phyloP scores from a whole-genome alignment of 2,329 filamentous ascomycete species.

The Shiraia sp. region DNA sequence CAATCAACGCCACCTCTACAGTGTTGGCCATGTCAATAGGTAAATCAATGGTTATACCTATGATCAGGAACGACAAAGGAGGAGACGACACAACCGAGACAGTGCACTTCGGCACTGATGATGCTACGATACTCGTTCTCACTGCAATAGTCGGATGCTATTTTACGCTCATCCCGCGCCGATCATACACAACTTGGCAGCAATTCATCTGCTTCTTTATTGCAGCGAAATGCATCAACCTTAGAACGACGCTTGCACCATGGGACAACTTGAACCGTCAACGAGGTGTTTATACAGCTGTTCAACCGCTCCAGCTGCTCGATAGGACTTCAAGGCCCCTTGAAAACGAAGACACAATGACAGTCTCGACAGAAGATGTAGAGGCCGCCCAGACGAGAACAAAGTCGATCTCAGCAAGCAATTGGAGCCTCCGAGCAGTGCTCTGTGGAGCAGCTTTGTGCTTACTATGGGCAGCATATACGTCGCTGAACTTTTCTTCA shows the following conservation, averaged over 20 bases:
- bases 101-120: neutral
- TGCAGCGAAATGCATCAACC: conserved; percentile 10
- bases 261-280: neutral
- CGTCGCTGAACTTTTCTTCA: conserved; percentile 19
- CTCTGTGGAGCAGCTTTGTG: conserved; percentile 2
- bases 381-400: neutral
- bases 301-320: neutral
- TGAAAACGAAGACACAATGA: conserved; percentile 7
- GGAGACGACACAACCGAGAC: neutral
- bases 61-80: neutral
- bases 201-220: conserved; percentile 20
- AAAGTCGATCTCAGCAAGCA: neutral
- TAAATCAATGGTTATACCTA: conserved; percentile 20
- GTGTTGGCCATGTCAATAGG: conserved; percentile 18
- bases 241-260: neutral
- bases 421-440: neutral
- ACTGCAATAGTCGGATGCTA: conserved; percentile 17
- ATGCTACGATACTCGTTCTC: conserved; percentile 13
- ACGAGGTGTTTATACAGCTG: neutral
- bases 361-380: conserved; percentile 2
- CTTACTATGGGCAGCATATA: conserved; percentile 20
- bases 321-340: neutral
- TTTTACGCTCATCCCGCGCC: conserved; percentile 17
- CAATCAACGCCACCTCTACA: conserved; percentile 16
- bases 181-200: conserved; percentile 24